Evolutionary conservation across 805 yeast species (phyloP), one percentile per base, ranked within the genome.

Genomic region (Scheffersomyces stipitis): DNA sequence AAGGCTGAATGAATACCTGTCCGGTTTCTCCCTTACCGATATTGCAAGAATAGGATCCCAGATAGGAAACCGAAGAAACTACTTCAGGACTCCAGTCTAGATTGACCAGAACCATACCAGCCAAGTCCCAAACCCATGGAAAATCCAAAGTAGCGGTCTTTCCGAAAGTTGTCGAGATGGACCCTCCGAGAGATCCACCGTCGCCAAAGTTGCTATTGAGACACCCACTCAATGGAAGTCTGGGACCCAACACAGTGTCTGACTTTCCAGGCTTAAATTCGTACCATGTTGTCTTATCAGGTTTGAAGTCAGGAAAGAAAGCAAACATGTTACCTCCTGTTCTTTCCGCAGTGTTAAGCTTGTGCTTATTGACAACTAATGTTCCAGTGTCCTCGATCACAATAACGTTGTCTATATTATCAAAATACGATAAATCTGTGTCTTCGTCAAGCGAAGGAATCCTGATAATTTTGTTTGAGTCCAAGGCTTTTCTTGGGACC

Each of bases 1-100:
- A 40, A 4, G 56, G 52, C 30, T 41, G 52, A 22, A 52, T 24
- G 34, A 49, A 46, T 20, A 51, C 38, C 41, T 54, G 58, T 12
- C 58, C 61, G 3, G 46, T 41, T n/a, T 34, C 13, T 7, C 55
- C 55, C 10, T 45, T 40, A 0, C 42, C 39, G 15, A 54, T 40
- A 5, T 28, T 31, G 28, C 61, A 56, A 6, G 37, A 28, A 28
- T 47, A 56, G 2, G 46, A 13, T 2, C 38, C 48, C 6, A 37
- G 18, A 2, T 51, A 17, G 6, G 49, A 30, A 12, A 38, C 26
- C 10, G 45, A 18, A 9, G 48, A 28, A 2, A 34, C 37, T 5
- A 42, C 17, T 28, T 27, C 24, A 12, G 36, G 4, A 17, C 15
- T 18, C 15, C 33, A 37, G 22, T 26, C 45, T 14, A 37, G 16